phyloP scores from a whole-genome alignment of 345 rosid species.

The Geranium rotundifolium region DNA sequence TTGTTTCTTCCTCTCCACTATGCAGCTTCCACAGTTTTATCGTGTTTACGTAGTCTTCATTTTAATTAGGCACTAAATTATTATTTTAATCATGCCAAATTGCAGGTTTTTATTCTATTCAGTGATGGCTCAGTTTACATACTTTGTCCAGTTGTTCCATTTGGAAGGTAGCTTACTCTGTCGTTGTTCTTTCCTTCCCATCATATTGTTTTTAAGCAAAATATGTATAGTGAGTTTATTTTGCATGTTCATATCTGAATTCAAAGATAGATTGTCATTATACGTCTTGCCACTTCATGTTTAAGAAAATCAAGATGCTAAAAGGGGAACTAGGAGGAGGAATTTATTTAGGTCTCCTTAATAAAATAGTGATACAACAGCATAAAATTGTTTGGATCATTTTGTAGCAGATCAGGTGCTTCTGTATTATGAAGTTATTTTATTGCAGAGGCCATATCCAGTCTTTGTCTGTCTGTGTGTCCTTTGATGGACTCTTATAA shows the following conservation, averaged over 20 bases:
- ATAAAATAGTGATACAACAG: no score
- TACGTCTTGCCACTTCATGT: no score
- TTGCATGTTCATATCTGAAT: constrained; percentile 3
- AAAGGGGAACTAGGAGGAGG: no score
- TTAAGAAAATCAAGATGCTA: no score
- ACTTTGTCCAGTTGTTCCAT: constrained; percentile 85
- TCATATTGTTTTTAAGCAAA: neutral
- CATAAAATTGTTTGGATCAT: no score
- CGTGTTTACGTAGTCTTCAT: no score
- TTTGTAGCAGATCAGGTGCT: constrained; percentile 1
- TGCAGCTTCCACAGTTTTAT: neutral
- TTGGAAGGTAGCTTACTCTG: constrained; percentile 54
- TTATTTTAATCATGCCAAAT: neutral
- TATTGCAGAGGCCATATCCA: no score
- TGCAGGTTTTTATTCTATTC: constrained; percentile 82
- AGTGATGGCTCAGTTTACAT: constrained; percentile 76
- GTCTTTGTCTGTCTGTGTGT: no score
- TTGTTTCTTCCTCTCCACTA: no score
- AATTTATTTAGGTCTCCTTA: no score
- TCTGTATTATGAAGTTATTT: neutral
- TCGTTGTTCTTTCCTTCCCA: neutral
- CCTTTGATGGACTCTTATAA: no score
- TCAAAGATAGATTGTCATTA: neutral
- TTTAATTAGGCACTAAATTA: neutral
- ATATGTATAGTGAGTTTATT: neutral